Evolutionary conservation across 2,329 filamentous ascomycete genomes (phyloP).

Genomic region (Dactylonectria estremocensis): DNA sequence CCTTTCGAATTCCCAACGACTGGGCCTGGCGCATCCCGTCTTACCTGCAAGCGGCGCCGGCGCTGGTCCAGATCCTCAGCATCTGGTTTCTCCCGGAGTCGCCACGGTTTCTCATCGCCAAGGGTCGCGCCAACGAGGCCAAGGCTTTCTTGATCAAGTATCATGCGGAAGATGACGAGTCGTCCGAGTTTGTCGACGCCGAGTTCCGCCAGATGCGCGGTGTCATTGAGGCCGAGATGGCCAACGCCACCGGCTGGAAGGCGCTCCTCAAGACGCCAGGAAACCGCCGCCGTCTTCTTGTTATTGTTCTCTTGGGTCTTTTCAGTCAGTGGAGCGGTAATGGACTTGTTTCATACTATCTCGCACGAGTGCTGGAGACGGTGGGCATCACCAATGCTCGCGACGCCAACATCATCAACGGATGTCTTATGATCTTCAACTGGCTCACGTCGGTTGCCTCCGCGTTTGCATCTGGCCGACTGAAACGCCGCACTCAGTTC

Average conservation of each 20-base stretch:
- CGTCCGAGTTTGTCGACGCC: constrained; percentile 22
- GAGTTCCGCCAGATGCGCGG: constrained; percentile 38
- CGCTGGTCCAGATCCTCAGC: constrained; percentile 35
- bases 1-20: constrained; percentile 46
- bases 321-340: constrained; percentile 41
- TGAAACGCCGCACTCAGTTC: constrained; percentile 41
- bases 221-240: constrained; percentile 36
- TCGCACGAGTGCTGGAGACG: constrained; percentile 29
- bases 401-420: constrained; percentile 38
- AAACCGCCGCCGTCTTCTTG: constrained; percentile 27
- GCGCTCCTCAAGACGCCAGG: constrained; percentile 28
- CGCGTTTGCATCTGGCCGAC: constrained; percentile 26
- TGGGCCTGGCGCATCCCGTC: constrained; percentile 55
- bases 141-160: constrained; percentile 41
- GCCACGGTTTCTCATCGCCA: constrained; percentile 70
- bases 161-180: constrained; percentile 12
- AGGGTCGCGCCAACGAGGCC: constrained; percentile 55
- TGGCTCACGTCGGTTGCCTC: constrained; percentile 38
- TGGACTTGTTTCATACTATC: constrained; percentile 35
- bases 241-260: constrained; percentile 29
- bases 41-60: constrained; percentile 39
- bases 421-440: constrained; percentile 42
- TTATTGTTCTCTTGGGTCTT: constrained; percentile 30
- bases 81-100: constrained; percentile 72
- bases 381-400: constrained; percentile 24